phyloP scores from a whole-genome alignment of 192 early-diverging fungal species.

The Neocallimastix lanati region DNA sequence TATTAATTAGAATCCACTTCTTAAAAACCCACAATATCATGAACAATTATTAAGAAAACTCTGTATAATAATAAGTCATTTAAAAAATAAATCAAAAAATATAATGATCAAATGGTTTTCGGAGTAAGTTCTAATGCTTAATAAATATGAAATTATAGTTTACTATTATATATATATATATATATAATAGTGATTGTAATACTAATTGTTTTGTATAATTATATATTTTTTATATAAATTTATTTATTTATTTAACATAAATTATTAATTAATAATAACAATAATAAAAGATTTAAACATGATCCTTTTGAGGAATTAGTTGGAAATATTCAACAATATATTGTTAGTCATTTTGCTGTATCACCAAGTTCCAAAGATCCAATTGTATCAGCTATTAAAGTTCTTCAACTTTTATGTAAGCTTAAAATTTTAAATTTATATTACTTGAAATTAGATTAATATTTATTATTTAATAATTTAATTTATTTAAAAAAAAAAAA shows the following conservation, averaged over 20 bases:
- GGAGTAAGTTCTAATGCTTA: too few species aligned
- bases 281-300: slow-evolving; percentile 9
- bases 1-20: slow-evolving; percentile 34
- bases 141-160: too few species aligned
- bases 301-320: slow-evolving; percentile 18
- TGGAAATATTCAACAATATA: slow-evolving; percentile 21
- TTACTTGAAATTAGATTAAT: too few species aligned
- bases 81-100: slow-evolving; percentile 11
- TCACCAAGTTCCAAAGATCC: slow-evolving; percentile 16
- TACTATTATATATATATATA: too few species aligned
- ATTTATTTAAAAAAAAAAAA: too few species aligned
- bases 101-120: slow-evolving; percentile 29
- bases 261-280: neutral
- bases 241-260: neutral
- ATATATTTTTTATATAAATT: neutral
- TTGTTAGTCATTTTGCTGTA: slow-evolving; percentile 21
- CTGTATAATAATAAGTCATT: slow-evolving; percentile 13
- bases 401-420: slow-evolving; percentile 17
- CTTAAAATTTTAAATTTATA: too few species aligned
- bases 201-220: too few species aligned
- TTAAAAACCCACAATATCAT: slow-evolving; percentile 21
- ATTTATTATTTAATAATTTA: too few species aligned
- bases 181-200: too few species aligned
- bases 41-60: slow-evolving; percentile 22
- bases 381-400: slow-evolving; percentile 26